These are phyloP conservation scores for Parietaria judaica DNA, from an alignment of 306 rosid species.

Conservation along the genomic window DNA sequence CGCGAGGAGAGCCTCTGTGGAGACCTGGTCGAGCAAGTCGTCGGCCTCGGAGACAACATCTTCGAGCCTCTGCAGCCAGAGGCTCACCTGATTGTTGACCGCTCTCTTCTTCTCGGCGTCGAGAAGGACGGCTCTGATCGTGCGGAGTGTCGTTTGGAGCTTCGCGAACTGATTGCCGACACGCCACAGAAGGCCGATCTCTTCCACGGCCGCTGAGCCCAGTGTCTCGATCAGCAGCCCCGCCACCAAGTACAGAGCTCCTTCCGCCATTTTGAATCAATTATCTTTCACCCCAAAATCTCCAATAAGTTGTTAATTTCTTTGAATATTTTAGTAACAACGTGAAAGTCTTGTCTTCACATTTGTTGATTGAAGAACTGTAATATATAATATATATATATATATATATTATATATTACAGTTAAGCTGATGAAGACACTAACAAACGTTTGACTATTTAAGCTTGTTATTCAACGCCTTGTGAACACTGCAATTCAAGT, in stretches of 20 bases:
- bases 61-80: not conserved
- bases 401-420: too few species aligned
- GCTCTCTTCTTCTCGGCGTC: conserved; percentile 2
- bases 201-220: not conserved
- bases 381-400: too few species aligned
- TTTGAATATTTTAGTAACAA: too few species aligned
- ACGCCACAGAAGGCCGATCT: not conserved
- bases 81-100: not conserved
- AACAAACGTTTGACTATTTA: too few species aligned
- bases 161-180: not conserved
- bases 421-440: too few species aligned
- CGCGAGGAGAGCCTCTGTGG: not conserved
- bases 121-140: not conserved
- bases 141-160: not conserved
- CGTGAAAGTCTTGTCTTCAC: too few species aligned
- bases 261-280: not conserved
- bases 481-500: too few species aligned
- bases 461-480: too few species aligned
- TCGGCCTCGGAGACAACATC: not conserved
- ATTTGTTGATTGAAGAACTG: too few species aligned
- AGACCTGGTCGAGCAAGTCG: not conserved
- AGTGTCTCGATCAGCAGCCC: not conserved
- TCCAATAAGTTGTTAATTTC: too few species aligned
- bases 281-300: too few species aligned
- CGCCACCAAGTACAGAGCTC: not conserved